Evolutionary conservation across 2,329 filamentous ascomycete genomes (phyloP), one percentile per base, ranked within the genome.

Genomic region (Xylariales sp.): DNA sequence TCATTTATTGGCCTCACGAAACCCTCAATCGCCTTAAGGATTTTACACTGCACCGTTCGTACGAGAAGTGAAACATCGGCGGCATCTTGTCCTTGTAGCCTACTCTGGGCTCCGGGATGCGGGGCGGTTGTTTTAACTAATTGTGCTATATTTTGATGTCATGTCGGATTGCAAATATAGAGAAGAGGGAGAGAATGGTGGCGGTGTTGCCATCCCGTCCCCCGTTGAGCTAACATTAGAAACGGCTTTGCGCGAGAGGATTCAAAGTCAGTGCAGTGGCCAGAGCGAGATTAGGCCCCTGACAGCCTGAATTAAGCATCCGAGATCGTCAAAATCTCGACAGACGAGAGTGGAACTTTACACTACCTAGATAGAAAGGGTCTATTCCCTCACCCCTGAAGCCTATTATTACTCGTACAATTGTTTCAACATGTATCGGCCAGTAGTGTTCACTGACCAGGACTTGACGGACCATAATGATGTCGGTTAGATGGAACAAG

Each of bases 141-240:
- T 45, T 45, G 57, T 60, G 55, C 28, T 46, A 46, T 53, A 56
- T 63, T 55, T 68, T 32, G 30, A 52, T 64, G 48, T 43, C 50
- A 62, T 64, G 58, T 30, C 43, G 62, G 18, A 61, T 56, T 48
- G 43, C 36, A 65, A 55, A 59, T 46, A 50, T 46, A 45, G 46
- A 48, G 53, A 66, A 60, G 63, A 62, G 53, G 57, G 66, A 36
- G 66, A 36, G 34, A 66, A 61, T 69, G 60, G 69, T 68, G 71
- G 70, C 72, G 72, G 69, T 73, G 71, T 71, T 62, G 67, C 72
- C 72, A 71, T 74, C 63, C 50, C 39, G 53, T 43, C 50, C 28
- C 28, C 49, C 68, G 56, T 53, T 67, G 69, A 73, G 68, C 74
- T 75, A 75, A 70, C 73, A 76, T 75, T 75, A 75, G 74, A 75